Conservation (phyloP, 768 basidiomycete genomes). For the Panaeolus cyanescens region DNA sequence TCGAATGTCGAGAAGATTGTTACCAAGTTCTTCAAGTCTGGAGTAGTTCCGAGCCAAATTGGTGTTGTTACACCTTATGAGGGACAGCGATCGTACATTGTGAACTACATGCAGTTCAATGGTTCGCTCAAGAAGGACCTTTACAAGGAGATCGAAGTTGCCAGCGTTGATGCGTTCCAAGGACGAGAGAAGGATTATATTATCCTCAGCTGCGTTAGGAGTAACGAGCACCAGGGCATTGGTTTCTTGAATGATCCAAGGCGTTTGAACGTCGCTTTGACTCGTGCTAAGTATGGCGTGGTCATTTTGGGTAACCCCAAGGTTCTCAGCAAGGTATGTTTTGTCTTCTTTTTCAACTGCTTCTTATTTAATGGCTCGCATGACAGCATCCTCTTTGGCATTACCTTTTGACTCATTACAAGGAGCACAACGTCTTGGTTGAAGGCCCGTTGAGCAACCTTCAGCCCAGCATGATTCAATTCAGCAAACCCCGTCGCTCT, state of each 20-base stretch:
- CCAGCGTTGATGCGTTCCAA: slow-evolving; percentile 98
- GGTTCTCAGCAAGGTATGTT: slow-evolving; percentile 91
- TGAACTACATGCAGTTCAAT: slow-evolving; percentile 99
- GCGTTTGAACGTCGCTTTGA: slow-evolving; percentile 94
- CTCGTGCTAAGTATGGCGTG: slow-evolving; percentile 96
- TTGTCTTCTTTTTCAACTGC: neutral
- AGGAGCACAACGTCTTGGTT: slow-evolving; percentile 91
- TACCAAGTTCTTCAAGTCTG: slow-evolving; percentile 99
- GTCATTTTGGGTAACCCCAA: slow-evolving; percentile 99
- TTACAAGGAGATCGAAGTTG: slow-evolving; percentile 99
- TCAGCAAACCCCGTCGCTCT: slow-evolving; percentile 93
- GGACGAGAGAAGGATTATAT: slow-evolving; percentile 99
- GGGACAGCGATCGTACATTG: slow-evolving; percentile 96
- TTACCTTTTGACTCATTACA: slow-evolving; percentile 97
- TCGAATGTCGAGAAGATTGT: slow-evolving; percentile 99
- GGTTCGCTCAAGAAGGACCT: slow-evolving; percentile 99
- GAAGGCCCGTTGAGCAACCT: slow-evolving; percentile 97
- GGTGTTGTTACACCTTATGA: slow-evolving; percentile 99
- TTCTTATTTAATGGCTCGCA: slow-evolving; percentile 8
- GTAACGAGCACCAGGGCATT: slow-evolving; percentile 99
- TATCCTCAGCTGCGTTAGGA: slow-evolving; percentile 95
- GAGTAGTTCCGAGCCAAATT: slow-evolving; percentile 93
- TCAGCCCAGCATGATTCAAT: slow-evolving; percentile 98
- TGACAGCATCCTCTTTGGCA: slow-evolving; percentile 96
- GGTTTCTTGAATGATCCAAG: slow-evolving; percentile 99